Evolutionary conservation across 352 stramenopile species (phyloP), one percentile per base, ranked within the genome.

Genomic region (Phytophthora tentaculata): DNA sequence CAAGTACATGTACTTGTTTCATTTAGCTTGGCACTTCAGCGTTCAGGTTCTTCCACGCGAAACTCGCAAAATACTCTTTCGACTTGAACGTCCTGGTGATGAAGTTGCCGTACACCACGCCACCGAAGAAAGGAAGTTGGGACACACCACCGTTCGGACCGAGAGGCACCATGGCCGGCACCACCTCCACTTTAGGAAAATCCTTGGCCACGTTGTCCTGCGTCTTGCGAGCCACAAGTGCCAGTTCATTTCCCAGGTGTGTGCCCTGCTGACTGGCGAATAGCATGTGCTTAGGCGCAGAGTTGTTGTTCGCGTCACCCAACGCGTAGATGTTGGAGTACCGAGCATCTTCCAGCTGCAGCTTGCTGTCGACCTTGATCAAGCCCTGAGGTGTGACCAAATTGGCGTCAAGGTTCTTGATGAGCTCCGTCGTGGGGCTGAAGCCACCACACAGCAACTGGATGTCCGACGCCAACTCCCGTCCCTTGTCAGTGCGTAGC

Each of bases 281-380:
- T 66, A 74, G 79, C 44, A 64, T 71, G 12, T 77, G 50, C 69
- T 86, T 88, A 8, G 79, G 77, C 23, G 73, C 80, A 35, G 66
- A 43, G 57, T 81, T 78, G 72, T 83, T 87, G 58, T 52, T 80
- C 8, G 65, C 70, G 61, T 89, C 79, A 50, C 79, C 81, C n/a
- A 88, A 50, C 44, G 71, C 77, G 55, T 83, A 89, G 23, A 89
- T 77, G 63, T 86, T 77, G 5, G 67, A 32, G 62, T 78, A 89
- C 61, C 71, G 59, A 1, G 50, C 51, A 51, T 73, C 72, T 56
- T 83, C 79, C 26, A 89, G 64, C 64, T 86, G 76, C 50, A 86
- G 50, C 49, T 74, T 55, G 45, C 59, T 73, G 66, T 84, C 84
- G 2, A 86, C 79, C 51, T 81, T 80, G 64, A 86, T 64, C 45